A percentile compares a stretch with the other conserved stretches of the same genome.
These are phyloP conservation scores for Hansfordia pulvinata DNA, from an alignment of 2,329 filamentous ascomycete species.

Conservation along the genomic window DNA sequence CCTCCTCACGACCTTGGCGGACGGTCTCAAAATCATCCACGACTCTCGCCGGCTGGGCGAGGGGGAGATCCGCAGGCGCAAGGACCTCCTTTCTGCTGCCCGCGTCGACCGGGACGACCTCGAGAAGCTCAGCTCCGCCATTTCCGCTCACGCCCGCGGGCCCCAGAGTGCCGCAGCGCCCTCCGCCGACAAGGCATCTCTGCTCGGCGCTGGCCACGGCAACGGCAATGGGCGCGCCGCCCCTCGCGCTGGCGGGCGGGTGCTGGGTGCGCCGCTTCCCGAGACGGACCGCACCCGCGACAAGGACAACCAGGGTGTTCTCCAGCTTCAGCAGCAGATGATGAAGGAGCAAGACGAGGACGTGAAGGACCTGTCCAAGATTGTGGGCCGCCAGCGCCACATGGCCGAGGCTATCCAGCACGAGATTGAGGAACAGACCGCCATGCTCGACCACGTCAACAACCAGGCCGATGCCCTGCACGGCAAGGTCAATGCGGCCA, in stretches of 20 bases:
- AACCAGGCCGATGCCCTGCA: conserved; percentile 52
- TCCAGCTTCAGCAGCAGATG: conserved; percentile 61
- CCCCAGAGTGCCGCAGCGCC: conserved; percentile 33
- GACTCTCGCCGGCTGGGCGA: conserved; percentile 48
- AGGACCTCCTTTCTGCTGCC: conserved; percentile 56
- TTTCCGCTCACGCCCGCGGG: conserved; percentile 19
- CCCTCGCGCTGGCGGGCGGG: conserved; percentile 37
- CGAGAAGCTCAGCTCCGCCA: conserved; percentile 55
- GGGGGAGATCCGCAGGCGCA: conserved; percentile 58
- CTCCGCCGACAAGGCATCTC: conserved; percentile 31
- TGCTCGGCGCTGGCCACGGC: too few species aligned
- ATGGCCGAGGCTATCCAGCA: conserved; percentile 66
- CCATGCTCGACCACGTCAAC: conserved; percentile 54
- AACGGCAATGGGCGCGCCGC: conserved; percentile 16
- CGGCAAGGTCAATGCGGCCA: conserved; percentile 61
- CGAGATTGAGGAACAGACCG: conserved; percentile 58
- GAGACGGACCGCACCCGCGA: conserved; percentile 69
- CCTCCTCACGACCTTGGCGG: conserved; percentile 48
- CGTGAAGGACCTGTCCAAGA: conserved; percentile 52
- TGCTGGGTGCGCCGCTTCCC: conserved; percentile 57
- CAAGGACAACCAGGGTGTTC: conserved; percentile 60
- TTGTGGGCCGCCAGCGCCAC: conserved; percentile 60
- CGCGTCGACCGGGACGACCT: conserved; percentile 64
- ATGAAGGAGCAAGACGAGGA: conserved; percentile 65
- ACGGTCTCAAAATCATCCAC: conserved; percentile 47